phyloP scores from a whole-genome alignment of 1,284 basidiomycete genomes.

The Leccinum solheimii region DNA sequence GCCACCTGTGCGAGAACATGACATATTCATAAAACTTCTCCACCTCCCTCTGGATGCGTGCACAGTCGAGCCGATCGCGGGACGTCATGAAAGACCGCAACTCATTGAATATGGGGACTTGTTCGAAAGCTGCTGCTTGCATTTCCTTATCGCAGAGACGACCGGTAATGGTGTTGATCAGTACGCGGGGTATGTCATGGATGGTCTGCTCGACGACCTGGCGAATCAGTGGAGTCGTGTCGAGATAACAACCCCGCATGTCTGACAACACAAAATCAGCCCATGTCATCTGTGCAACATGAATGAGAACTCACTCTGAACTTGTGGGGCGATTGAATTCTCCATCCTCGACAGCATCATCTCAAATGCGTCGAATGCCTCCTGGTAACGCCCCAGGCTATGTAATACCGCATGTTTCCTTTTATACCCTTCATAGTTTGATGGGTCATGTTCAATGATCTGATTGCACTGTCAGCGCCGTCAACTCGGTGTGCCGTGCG shows the following conservation, averaged over 20 bases:
- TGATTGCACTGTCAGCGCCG: not conserved
- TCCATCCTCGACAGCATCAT: not conserved
- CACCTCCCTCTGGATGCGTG: not conserved
- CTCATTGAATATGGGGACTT: not conserved
- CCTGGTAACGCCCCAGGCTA: not conserved
- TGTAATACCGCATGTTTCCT: not conserved
- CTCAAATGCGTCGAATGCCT: not conserved
- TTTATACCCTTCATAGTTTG: not conserved
- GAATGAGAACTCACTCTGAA: not conserved
- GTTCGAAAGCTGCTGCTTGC: not conserved
- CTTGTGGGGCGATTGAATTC: not conserved
- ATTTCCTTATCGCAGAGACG: not conserved
- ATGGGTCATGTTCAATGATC: not conserved
- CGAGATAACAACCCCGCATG: not conserved
- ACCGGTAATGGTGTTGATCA: not conserved
- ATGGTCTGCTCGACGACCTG: not conserved
- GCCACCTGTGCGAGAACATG: not conserved
- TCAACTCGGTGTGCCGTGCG: not conserved
- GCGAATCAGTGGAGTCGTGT: not conserved
- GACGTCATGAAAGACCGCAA: not conserved
- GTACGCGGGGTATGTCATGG: not conserved
- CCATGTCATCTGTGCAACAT: not conserved
- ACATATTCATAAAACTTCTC: not conserved
- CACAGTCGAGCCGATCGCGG: not conserved
- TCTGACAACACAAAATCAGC: not conserved